Evolutionary conservation across 2,329 filamentous ascomycete genomes (phyloP), one percentile per base, ranked within the genome.

Genomic region (Chrysoporthe puriensis): DNA sequence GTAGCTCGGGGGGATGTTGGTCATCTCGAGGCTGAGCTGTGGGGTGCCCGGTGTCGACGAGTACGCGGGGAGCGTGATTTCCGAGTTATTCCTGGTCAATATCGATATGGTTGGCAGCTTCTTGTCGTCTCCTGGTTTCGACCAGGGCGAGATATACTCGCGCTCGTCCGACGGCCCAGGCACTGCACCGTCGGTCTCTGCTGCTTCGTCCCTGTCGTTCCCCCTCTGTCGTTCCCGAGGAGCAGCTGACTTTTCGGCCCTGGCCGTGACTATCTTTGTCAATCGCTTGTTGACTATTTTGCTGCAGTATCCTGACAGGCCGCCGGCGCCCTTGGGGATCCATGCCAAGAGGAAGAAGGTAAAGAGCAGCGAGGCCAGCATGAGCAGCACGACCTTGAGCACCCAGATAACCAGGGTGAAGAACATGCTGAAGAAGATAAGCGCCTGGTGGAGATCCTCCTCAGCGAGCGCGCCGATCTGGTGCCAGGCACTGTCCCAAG

Each of bases 341-440:
- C 95, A 96, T 78, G 96, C 92, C 87, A 92, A 97, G 6, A 99
- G 85, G 78, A 97, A 99, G 74, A 93, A 87, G 48, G 97, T 79
- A 79, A 97, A 98, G 69, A 97, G 89, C 1, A 96, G 74, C 32
- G 89, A 82, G 0, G 92, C 93, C 9, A 92, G 76, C n/a, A 95
- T 81, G 62, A 98, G 84, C 56, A 86, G 89, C 1, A 98, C 76
- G 5, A 91, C 86, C 0, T 91, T 91, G 73, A 98, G 89, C 16
- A 94, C 84, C 95, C 95, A 98, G 73, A 98, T 88, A 65, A 97
- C 77, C 32, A 97, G 78, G 3, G 95, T 97, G 80, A 97, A 98
- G 71, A 94, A 81, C 96, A 98, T 98, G 78, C 93, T 90, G 50
- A 90, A 92, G 62, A 98, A 84, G 72, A 97, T 91, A 69, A 96